Conservation (phyloP, 495 filamentous ascomycete species). For the Halenospora varia region DNA sequence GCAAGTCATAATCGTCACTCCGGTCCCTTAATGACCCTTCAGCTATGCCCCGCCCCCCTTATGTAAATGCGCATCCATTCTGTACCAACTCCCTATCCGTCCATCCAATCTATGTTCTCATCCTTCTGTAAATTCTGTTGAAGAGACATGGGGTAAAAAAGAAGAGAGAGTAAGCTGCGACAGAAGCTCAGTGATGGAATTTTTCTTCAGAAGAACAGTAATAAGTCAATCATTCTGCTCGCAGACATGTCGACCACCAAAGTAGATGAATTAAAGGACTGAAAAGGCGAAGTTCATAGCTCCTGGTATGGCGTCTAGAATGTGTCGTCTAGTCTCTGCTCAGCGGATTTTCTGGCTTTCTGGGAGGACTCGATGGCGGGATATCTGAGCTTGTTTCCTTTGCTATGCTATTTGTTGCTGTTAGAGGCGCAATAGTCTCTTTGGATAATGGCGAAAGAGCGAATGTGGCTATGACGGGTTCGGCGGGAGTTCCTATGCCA, state of each 20-base stretch:
- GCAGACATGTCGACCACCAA: no score
- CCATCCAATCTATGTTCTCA: background rate
- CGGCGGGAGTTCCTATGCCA: slow-evolving; percentile 21
- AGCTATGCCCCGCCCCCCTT: background rate
- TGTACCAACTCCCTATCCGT: background rate
- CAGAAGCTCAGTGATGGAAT: no score
- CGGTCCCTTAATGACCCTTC: background rate
- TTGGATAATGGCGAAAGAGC: no score
- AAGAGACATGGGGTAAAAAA: background rate
- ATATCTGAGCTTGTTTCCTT: background rate
- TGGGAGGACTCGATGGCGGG: background rate
- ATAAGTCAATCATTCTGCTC: no score
- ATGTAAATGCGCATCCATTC: background rate
- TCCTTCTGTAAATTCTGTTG: background rate
- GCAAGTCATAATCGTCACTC: background rate
- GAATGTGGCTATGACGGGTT: background rate
- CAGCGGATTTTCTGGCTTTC: background rate
- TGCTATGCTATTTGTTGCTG: background rate
- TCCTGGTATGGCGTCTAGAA: background rate
- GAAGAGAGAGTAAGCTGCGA: background rate
- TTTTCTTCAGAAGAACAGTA: no score
- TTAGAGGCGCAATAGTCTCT: background rate
- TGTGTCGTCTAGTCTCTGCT: background rate
- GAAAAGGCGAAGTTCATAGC: background rate
- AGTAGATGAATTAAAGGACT: no score